These are phyloP conservation scores for Corynascus novoguineensis DNA, from an alignment of 495 filamentous ascomycete genomes.

Conservation along the genomic window DNA sequence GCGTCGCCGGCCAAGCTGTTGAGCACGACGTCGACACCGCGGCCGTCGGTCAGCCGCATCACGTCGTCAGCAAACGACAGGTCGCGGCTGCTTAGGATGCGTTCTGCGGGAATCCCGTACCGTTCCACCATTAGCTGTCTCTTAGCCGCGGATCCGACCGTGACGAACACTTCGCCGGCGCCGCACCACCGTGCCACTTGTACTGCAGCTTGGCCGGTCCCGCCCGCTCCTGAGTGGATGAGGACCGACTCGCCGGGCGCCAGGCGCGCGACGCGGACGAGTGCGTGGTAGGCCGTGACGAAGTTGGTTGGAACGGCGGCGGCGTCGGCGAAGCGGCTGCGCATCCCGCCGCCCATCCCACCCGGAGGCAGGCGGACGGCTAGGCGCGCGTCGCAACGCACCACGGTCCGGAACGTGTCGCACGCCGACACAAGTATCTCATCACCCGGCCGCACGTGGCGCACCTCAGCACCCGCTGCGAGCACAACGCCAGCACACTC, in stretches of 20 bases:
- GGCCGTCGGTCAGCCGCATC: neutral
- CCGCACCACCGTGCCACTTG: neutral
- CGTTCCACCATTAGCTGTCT: slow-evolving; percentile 37
- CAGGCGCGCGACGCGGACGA: no score
- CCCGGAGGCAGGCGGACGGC: no score
- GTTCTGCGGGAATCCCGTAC: slow-evolving; percentile 42
- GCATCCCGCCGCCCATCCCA: no score
- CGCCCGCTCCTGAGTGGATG: no score
- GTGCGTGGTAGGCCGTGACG: no score
- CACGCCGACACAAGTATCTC: no score
- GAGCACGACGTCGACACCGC: neutral
- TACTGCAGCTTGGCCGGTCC: no score
- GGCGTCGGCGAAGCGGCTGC: no score
- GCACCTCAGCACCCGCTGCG: slow-evolving; percentile 38
- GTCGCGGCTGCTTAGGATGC: neutral
- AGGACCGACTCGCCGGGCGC: no score
- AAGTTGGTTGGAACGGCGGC: no score
- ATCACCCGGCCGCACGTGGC: slow-evolving; percentile 42
- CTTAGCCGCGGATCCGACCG: slow-evolving; percentile 44
- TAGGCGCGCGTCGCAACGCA: no score
- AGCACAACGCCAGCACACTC: slow-evolving; percentile 42
- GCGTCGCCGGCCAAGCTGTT: neutral
- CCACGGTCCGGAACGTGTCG: no score
- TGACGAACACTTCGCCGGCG: slow-evolving; percentile 45
- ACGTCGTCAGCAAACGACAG: neutral